phyloP scores from a whole-genome alignment of 192 early-diverging fungal species.

The Gaertneriomyces semiglobifer region DNA sequence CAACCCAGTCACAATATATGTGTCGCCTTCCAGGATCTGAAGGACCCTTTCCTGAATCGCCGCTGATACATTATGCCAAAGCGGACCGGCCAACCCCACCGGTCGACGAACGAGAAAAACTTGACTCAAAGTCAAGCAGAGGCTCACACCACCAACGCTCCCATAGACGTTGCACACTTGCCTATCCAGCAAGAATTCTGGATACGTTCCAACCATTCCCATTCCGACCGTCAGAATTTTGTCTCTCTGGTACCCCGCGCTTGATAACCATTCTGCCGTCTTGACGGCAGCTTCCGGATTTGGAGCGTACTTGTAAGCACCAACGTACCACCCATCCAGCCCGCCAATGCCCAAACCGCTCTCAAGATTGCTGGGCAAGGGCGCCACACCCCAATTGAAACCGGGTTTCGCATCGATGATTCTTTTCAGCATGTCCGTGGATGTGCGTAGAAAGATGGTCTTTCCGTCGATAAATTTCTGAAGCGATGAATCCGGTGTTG shows the following conservation, averaged over 20 bases:
- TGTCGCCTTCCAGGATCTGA: conserved; percentile 18
- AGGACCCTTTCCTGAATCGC: conserved; percentile 4
- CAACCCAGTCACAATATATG: conserved; percentile 16
- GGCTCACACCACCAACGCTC: conserved; percentile 7
- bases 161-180: conserved; percentile 19
- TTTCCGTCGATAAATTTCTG: conserved; percentile 21
- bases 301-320: conserved; percentile 35
- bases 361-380: conserved; percentile 26
- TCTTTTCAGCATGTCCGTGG: conserved; percentile 17
- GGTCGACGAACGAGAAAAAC: conserved; percentile 17
- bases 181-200: conserved; percentile 19
- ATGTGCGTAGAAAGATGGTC: conserved; percentile 34
- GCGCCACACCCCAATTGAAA: conserved; percentile 42
- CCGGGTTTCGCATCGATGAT: background rate
- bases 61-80: conserved; percentile 12
- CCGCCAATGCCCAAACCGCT: conserved; percentile 28
- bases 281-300: conserved; percentile 39
- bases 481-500: conserved; percentile 15
- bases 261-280: conserved; percentile 20
- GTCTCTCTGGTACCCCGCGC: conserved; percentile 18
- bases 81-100: conserved; percentile 8
- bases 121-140: conserved; percentile 19
- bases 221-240: conserved; percentile 21
- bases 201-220: conserved; percentile 27
- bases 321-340: conserved; percentile 32